These are phyloP conservation scores for Canavalia gladiata DNA, from an alignment of 306 rosid genomes.

Conservation along the genomic window DNA sequence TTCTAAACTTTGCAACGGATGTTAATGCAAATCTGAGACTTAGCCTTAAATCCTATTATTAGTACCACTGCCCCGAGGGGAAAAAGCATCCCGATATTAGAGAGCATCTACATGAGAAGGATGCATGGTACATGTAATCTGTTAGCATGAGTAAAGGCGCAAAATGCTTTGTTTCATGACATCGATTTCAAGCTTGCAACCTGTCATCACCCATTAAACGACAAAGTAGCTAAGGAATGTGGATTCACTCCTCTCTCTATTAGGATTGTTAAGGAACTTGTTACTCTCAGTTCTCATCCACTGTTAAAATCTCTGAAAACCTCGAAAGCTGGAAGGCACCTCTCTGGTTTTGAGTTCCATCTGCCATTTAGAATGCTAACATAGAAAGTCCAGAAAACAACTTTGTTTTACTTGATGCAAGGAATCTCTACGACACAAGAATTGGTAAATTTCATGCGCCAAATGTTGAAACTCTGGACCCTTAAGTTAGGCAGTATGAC, in stretches of 20 bases:
- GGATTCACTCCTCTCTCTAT: slow-evolving; percentile 90
- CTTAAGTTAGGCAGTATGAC: slow-evolving; percentile 84
- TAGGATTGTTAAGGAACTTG: slow-evolving; percentile 87
- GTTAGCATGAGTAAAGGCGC: too few species aligned
- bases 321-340: slow-evolving; percentile 84
- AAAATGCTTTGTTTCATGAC: too few species aligned
- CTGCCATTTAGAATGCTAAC: slow-evolving; percentile 66
- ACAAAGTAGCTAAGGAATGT: slow-evolving; percentile 75
- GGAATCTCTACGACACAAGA: slow-evolving; percentile 94
- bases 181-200: too few species aligned
- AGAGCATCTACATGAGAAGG: too few species aligned
- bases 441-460: slow-evolving; percentile 86
- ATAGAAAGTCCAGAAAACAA: slow-evolving; percentile 46
- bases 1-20: too few species aligned
- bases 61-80: too few species aligned
- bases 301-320: slow-evolving; percentile 31
- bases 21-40: too few species aligned
- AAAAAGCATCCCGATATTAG: too few species aligned
- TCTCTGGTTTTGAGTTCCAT: slow-evolving; percentile 87
- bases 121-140: too few species aligned
- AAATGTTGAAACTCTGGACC: slow-evolving; percentile 79
- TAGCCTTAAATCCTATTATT: too few species aligned
- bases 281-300: slow-evolving; percentile 79
- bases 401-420: slow-evolving; percentile 83
- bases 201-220: too few species aligned